Conservation (phyloP, 805 yeast genomes). For the Starmera dryadoides region DNA sequence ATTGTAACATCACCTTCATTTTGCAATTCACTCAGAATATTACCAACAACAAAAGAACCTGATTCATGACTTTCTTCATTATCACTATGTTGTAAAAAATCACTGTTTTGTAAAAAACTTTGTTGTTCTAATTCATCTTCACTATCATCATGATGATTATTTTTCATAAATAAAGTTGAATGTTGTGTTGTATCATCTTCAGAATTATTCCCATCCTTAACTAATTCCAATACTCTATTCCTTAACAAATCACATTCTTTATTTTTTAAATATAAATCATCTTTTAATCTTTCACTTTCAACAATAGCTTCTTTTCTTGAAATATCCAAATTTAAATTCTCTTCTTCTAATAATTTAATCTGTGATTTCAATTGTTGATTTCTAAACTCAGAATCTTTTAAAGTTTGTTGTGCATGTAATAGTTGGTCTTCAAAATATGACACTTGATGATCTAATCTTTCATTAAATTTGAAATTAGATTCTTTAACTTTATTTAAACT, state of each 20-base stretch:
- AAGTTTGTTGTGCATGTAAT: not conserved
- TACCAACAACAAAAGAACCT: not conserved
- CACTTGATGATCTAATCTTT: not conserved
- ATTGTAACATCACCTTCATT: not conserved
- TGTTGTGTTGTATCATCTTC: not conserved
- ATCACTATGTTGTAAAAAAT: slow-evolving; percentile 5
- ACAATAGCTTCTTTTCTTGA: not conserved
- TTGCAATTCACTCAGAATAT: not conserved
- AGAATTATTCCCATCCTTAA: not conserved
- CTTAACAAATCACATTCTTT: not conserved
- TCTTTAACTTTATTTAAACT: not conserved
- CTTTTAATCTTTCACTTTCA: not conserved
- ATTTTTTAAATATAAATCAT: not conserved
- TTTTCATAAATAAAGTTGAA: not conserved
- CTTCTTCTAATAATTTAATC: not conserved
- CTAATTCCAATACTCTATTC: not conserved
- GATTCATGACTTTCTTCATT: not conserved
- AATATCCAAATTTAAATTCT: not conserved
- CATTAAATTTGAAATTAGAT: not conserved
- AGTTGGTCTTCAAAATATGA: not conserved
- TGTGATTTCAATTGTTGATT: not conserved
- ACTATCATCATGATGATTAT: not conserved
- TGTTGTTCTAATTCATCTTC: slow-evolving; percentile 2
- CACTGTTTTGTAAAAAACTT: slow-evolving; percentile 1
- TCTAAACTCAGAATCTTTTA: not conserved